Evolutionary conservation across 768 basidiomycete species (phyloP), one percentile per base, ranked within the genome.

Genomic region (Pleurotus citrinopileatus): DNA sequence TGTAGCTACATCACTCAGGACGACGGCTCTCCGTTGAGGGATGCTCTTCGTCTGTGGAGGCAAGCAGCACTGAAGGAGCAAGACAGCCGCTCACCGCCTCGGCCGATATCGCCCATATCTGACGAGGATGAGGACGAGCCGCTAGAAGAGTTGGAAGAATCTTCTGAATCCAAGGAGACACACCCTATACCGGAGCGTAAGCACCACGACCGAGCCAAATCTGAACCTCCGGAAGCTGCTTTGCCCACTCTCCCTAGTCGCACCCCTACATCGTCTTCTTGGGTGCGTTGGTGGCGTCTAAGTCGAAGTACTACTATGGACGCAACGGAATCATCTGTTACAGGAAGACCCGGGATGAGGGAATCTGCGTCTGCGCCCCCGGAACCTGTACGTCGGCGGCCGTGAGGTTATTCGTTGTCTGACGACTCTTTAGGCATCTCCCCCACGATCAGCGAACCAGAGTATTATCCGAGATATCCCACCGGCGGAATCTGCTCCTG

Each of bases 241-340:
- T 55, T 57, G 52, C 28, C 54, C 13, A 56, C 63, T 23, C 56
- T 61, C 2, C 28, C 55, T 20, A 53, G 57, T 7, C 57, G 65
- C 32, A 75, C 76, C 60, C 78, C 81, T 3, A 78, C 79, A 0
- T 82, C 83, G 12, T 78, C 81, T 0, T 86, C 84, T n/a, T 93
- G 90, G 91, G 81, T 81, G 32, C 79, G 83, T 34, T 93, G 91
- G 92, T 94, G 89, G 91, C 84, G 80, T 56, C 75, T 88, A 17
- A 86, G 82, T 67, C 69, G 75, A 52, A 71, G 69, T 51, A 73
- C 68, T 3, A 64, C 51, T 29, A 40, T 61, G 57, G 48, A 58
- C 59, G 10, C 60, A 62, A 27, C 56, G 65, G 8, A 64, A 60
- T 15, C 36, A 32, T 3, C 34, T 15, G 19, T 19, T 17, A 25